Conservation (phyloP, 2,329 filamentous ascomycete species). For the Alternaria gaisen region DNA sequence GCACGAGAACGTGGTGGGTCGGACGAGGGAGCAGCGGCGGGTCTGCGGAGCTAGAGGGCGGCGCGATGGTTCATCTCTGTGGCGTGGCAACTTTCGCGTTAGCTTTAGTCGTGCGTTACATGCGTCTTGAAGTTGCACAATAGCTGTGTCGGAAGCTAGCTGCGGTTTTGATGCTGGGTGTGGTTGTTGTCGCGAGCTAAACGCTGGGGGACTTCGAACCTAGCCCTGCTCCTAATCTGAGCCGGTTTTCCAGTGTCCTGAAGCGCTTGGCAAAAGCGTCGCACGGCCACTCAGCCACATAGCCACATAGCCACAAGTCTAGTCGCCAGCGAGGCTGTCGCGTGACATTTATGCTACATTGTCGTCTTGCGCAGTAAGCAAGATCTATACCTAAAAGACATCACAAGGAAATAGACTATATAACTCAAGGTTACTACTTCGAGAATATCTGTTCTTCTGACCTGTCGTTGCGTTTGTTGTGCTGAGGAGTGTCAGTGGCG, state of each 20-base stretch:
- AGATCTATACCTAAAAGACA: background rate
- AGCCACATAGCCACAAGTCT: background rate
- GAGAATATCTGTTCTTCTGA: slow-evolving; percentile 5
- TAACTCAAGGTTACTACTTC: slow-evolving; percentile 1
- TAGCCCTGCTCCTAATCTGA: slow-evolving; percentile 12
- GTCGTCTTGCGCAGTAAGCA: background rate
- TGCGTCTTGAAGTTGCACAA: slow-evolving; percentile 15
- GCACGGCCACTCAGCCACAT: background rate
- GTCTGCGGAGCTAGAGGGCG: slow-evolving; percentile 18
- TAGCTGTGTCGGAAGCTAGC: slow-evolving; percentile 10
- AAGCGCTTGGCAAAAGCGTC: slow-evolving; percentile 29
- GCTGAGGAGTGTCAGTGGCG: background rate
- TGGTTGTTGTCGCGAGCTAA: slow-evolving; percentile 6
- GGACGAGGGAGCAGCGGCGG: slow-evolving; percentile 15
- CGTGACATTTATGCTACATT: background rate
- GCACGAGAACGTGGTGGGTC: slow-evolving; percentile 15
- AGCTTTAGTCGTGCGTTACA: slow-evolving; percentile 13
- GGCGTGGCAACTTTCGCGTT: slow-evolving; percentile 14
- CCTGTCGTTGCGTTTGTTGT: slow-evolving; percentile 8
- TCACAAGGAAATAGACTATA: background rate
- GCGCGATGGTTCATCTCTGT: slow-evolving; percentile 17
- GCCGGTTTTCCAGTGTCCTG: slow-evolving; percentile 4
- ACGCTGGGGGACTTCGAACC: background rate
- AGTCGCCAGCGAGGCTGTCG: background rate
- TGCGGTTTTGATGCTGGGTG: slow-evolving; percentile 13